Evolutionary conservation across 2,329 filamentous ascomycete species (phyloP).

Genomic region (Arthrobotrys entomopaga): DNA sequence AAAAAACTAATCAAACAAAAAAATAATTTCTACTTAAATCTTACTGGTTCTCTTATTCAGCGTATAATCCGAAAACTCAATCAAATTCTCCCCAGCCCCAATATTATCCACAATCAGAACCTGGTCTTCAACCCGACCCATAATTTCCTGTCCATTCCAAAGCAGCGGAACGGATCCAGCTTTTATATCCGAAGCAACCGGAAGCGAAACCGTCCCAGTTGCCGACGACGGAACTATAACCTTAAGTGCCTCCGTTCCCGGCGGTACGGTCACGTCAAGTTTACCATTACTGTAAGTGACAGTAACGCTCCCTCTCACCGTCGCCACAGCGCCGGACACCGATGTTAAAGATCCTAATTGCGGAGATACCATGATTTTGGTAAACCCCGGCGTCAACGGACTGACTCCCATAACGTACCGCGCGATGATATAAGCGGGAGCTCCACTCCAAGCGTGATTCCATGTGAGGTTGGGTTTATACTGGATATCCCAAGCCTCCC

Average conservation of each 20-base stretch:
- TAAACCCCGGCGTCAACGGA: conserved; percentile 19
- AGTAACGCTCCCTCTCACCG: conserved; percentile 6
- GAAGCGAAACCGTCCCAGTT: neutral
- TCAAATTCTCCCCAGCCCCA: neutral
- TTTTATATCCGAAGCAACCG: neutral
- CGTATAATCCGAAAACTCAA: neutral
- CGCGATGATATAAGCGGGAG: conserved; percentile 31
- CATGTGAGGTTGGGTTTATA: conserved; percentile 30
- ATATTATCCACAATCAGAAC: neutral
- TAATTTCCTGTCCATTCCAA: neutral
- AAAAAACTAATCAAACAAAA: too few species aligned
- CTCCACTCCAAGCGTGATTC: conserved; percentile 34
- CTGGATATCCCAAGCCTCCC: conserved; percentile 30
- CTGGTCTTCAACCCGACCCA: neutral
- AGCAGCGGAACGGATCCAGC: neutral
- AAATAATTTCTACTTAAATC: too few species aligned
- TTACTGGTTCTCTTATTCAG: too few species aligned
- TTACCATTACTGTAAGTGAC: neutral
- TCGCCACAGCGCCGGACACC: neutral
- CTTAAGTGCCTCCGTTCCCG: conserved; percentile 15
- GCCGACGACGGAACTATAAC: neutral
- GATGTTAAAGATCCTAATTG: conserved; percentile 1
- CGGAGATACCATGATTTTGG: conserved; percentile 25
- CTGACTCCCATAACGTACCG: conserved; percentile 24
- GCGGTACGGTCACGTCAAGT: neutral